Evolutionary conservation across 352 stramenopile genomes (phyloP).

Genomic region (Peronospora destructor): DNA sequence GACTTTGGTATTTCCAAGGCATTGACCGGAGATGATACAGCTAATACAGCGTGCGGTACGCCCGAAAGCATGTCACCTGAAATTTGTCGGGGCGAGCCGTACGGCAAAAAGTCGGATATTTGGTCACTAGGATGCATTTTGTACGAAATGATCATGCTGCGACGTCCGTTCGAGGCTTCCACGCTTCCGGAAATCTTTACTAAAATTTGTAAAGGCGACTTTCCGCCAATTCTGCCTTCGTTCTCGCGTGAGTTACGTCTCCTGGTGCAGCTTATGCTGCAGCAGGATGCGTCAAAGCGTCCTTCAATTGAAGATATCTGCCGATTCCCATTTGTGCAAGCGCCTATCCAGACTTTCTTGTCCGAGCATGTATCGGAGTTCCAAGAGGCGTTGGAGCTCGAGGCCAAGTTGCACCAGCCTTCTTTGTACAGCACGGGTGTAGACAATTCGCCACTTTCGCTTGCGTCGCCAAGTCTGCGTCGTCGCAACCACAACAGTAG

Average conservation of each 20-base stretch:
- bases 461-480: slow-evolving; percentile 35
- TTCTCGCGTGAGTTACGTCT: slow-evolving; percentile 79
- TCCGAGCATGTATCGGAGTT: slow-evolving; percentile 83
- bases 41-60: slow-evolving; percentile 78
- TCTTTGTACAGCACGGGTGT: slow-evolving; percentile 48
- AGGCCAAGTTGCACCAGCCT: slow-evolving; percentile 83
- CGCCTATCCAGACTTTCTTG: slow-evolving; percentile 77
- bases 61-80: slow-evolving; percentile 87
- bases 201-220: slow-evolving; percentile 86
- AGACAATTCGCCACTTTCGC: slow-evolving; percentile 28
- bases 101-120: slow-evolving; percentile 87
- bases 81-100: slow-evolving; percentile 81
- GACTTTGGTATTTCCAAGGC: slow-evolving; percentile 88
- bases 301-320: slow-evolving; percentile 87
- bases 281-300: slow-evolving; percentile 79
- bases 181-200: slow-evolving; percentile 81
- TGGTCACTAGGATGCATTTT: slow-evolving; percentile 86
- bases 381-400: slow-evolving; percentile 76
- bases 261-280: slow-evolving; percentile 83
- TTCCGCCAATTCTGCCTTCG: slow-evolving; percentile 63
- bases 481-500: slow-evolving; percentile 47
- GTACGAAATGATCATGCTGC: slow-evolving; percentile 88
- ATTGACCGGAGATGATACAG: slow-evolving; percentile 67
- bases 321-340: slow-evolving; percentile 81
- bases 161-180: slow-evolving; percentile 75